Evolutionary conservation across 2,329 filamentous ascomycete genomes (phyloP), one percentile per base, ranked within the genome.

Genomic region (Hypoxylon sp.): DNA sequence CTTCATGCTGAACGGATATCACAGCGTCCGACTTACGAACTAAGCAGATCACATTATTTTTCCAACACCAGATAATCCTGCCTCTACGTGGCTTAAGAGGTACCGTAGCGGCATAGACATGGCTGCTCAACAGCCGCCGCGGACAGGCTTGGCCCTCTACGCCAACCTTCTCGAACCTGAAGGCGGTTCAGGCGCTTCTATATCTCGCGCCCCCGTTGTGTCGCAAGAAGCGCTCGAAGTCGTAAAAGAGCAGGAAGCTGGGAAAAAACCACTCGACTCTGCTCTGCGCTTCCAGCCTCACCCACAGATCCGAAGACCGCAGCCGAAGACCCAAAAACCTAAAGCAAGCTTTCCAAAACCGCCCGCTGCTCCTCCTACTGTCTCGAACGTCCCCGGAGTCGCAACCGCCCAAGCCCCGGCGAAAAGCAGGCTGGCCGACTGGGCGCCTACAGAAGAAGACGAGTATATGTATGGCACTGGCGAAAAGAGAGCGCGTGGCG

Each of bases 231-330:
- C 80, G 63, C 80, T 82, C 18, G 81, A 83, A 18, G 72, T 76
- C 40, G 72, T 78, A 45, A 76, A 80, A 62, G 81, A 86, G 71
- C 69, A 82, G 67, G 78, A 80, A 57, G 83, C 81, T 72, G 82
- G 85, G 64, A 93, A 90, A 78, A 93, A 91, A 78, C 82, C 80
- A 12, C 69, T 82, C 46, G 82, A 85, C 86, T 83, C 86, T 78
- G 88, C 91, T 74, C 84, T 96, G 68, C 91, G 91, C 78, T 97
- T 97, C 81, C 93, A 96, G 77, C 93, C 93, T 53, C 70, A 72
- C 44, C 74, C 71, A 16, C 73, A 75, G 60, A 93, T 93, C 70
- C 92, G 92, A 74, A 87, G 92, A 65, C 92, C 92, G 22, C 88
- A 93, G 77, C 75, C 80, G 88, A 82, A 89, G 86, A 76, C 78